Base-by-base conservation (phyloP, 345 rosid species). In the Microcos paniculata region DNA sequence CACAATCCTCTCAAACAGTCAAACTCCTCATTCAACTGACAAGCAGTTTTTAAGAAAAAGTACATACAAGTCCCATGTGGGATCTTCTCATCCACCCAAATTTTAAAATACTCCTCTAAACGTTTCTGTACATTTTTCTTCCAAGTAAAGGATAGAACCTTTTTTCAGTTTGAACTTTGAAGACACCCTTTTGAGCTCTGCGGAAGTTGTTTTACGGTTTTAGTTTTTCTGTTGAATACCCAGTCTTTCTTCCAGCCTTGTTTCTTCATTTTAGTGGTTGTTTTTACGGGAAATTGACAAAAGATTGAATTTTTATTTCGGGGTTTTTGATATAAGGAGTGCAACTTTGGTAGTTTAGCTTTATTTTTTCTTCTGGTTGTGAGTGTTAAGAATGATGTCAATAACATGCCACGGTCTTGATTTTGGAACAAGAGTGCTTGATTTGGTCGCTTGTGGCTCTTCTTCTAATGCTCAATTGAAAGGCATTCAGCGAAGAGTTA, bases 401-500 rank as follows among this genome's bases (percentile, higher is more conserved):
- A 40, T 89, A 83, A 82, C 94, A 40, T 87, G 97, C 83, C 88
- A 65, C 58, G 85, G 85, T 71, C 91, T 89, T 79, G 94, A 94
- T 76, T 86, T 86, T 80, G 86, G 91, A 26, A 84, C 84, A 75
- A 82, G 87, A 79, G 81, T 84, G 70, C 84, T 88, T 82, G 94
- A 88, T 83, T 79, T 87, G 77, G 84, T 80, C 66, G 80, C 90
- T 78, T 88, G 87, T 75, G 96, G 91, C 23, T 88, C 90, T 75
- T 87, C 93, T 66, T 87, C 84, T 43, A 85, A 82, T 83, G 88
- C 87, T 83, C 88, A 31, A 81, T 71, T 76, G 85, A 82, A 62
- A 84, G 87, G 74, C 76, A 59, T 71, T 73, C 84, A 7, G 82
- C 72, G 53, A 85, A 82, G 49, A 88, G 71, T 23, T 75, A 55